A percentile compares a stretch with the other conserved stretches of the same genome.
phyloP scores from a whole-genome alignment of 1,139 yeast genomes.

The Yamadazyma taylorii region DNA sequence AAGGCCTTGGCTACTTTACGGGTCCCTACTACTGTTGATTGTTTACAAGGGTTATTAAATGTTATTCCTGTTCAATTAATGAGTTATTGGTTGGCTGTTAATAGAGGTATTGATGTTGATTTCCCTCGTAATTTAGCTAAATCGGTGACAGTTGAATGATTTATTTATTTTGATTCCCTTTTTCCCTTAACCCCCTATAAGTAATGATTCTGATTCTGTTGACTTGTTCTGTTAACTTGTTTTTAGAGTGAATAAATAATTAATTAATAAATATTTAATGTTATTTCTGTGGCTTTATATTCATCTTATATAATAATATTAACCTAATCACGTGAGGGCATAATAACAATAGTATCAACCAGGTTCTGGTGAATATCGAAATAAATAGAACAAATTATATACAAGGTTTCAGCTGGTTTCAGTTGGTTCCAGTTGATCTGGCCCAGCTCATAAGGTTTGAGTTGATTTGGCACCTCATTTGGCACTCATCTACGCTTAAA shows the following conservation, averaged over 20 bases:
- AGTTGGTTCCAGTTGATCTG: too few relatives aligned
- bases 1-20: constrained; percentile 71
- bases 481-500: constrained; percentile 50
- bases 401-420: too few relatives aligned
- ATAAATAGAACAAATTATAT: too few relatives aligned
- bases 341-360: too few relatives aligned
- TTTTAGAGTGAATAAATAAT: too few relatives aligned
- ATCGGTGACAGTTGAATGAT: constrained; percentile 90
- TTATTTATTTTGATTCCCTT: neutral
- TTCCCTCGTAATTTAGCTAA: constrained; percentile 99
- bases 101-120: constrained; percentile 95
- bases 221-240: neutral
- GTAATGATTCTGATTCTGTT: too few relatives aligned
- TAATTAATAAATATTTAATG: constrained; percentile 4
- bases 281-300: too few relatives aligned
- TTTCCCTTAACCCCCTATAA: neutral
- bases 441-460: too few relatives aligned
- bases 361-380: too few relatives aligned
- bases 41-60: constrained; percentile 93
- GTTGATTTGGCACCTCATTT: too few relatives aligned
- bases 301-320: too few relatives aligned
- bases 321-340: too few relatives aligned
- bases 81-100: constrained; percentile 96
- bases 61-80: constrained; percentile 94
- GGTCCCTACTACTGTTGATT: constrained; percentile 95